Percentiles rank a stretch among this genome's conserved stretches.
Evolutionary conservation across 2,329 filamentous ascomycete genomes (phyloP).

Genomic region (Sporothrix phasma): DNA sequence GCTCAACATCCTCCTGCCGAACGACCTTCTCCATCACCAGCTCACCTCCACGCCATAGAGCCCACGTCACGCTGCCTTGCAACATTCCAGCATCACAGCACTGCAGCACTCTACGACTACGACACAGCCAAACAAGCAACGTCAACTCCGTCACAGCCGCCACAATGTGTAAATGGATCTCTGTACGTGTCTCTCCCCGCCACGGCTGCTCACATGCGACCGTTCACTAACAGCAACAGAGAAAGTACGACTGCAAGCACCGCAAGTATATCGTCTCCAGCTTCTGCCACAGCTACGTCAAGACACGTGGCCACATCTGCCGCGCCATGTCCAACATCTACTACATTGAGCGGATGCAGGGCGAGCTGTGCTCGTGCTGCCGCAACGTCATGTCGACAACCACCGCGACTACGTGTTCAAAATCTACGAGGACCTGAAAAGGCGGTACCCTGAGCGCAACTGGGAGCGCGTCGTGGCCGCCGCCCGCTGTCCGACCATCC

Average conservation of each 20-base stretch:
- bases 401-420: neutral
- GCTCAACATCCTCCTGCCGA: neutral
- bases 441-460: constrained; percentile 6
- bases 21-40: neutral
- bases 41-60: no score
- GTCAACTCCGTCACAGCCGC: no score
- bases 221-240: neutral
- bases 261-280: neutral
- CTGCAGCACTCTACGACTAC: no score
- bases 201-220: no score
- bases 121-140: no score
- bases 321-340: neutral
- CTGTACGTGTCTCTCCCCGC: neutral
- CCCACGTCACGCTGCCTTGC: no score
- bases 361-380: neutral
- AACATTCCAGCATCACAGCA: no score
- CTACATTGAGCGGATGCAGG: neutral
- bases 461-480: constrained; percentile 1
- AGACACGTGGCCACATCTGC: neutral
- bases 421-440: neutral
- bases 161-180: constrained; percentile 4
- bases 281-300: constrained; percentile 2
- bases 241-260: neutral
- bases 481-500: neutral
- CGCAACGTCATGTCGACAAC: neutral